Conservation (phyloP, 2,329 filamentous ascomycete genomes). For the Bipolaris victoriae region DNA sequence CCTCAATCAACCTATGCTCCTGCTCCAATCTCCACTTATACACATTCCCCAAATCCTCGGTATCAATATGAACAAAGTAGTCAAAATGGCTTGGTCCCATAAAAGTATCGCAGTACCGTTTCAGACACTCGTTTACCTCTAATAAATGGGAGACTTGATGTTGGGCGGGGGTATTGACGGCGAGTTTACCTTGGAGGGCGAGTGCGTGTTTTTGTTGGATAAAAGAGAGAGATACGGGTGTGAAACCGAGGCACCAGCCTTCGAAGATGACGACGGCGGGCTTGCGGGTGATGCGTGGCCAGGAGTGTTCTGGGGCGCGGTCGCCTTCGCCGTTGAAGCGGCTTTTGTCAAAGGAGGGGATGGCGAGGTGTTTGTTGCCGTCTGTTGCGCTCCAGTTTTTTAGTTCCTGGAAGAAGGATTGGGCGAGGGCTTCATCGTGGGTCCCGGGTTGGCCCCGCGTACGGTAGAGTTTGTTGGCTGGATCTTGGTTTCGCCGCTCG, state of each 20-base stretch:
- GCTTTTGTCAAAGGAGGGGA: conserved; percentile 86
- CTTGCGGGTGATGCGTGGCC: conserved; percentile 64
- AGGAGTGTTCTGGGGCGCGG: conserved; percentile 66
- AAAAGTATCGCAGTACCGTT: conserved; percentile 57
- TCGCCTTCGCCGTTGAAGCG: conserved; percentile 78
- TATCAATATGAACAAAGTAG: conserved; percentile 72
- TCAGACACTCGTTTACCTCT: conserved; percentile 65
- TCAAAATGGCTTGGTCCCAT: conserved; percentile 56
- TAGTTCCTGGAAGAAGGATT: conserved; percentile 67
- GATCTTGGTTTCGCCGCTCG: conserved; percentile 67
- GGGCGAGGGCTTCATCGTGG: conserved; percentile 74
- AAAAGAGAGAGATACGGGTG: conserved; percentile 63
- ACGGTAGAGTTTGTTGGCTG: conserved; percentile 76
- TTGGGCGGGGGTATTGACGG: conserved; percentile 57
- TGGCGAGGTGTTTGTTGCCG: conserved; percentile 52
- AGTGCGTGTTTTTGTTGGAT: conserved; percentile 62
- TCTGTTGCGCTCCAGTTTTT: conserved; percentile 48
- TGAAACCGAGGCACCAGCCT: conserved; percentile 90
- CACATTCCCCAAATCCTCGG: conserved; percentile 74
- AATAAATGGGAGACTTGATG: conserved; percentile 63
- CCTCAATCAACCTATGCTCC: conserved; percentile 70
- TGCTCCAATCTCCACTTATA: conserved; percentile 86
- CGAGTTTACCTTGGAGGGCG: conserved; percentile 56
- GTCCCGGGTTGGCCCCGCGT: conserved; percentile 84
- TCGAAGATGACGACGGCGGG: conserved; percentile 78